Percentiles rank a stretch among this genome's conserved stretches.
Evolutionary conservation across 805 yeast species (phyloP).

Genomic region (Metschnikowia continentalis): DNA sequence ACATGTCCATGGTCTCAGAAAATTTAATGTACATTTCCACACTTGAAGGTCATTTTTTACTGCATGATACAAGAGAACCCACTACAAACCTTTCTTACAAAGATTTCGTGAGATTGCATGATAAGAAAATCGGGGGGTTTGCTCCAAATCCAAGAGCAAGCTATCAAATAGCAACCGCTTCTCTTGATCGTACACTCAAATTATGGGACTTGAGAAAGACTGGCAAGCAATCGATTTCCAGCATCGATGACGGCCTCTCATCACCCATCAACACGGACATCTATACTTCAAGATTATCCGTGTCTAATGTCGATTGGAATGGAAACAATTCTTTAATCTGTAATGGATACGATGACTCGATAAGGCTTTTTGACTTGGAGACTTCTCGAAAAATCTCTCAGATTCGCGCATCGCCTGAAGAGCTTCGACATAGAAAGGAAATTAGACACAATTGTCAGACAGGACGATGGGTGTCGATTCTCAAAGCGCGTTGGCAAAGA

Average conservation of each 20-base stretch:
- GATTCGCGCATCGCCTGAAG: neutral
- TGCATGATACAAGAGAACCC: slow-evolving; percentile 59
- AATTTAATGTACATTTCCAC: slow-evolving; percentile 72
- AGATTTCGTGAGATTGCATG: slow-evolving; percentile 61
- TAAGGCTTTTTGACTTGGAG: slow-evolving; percentile 11
- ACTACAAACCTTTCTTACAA: slow-evolving; percentile 24
- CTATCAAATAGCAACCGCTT: slow-evolving; percentile 77
- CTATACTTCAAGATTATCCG: slow-evolving; percentile 71
- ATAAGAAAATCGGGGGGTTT: slow-evolving; percentile 91
- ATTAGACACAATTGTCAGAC: slow-evolving; percentile 91
- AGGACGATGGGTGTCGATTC: slow-evolving; percentile 93
- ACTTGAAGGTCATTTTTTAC: slow-evolving; percentile 71
- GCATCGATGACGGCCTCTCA: slow-evolving; percentile 7
- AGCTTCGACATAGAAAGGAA: neutral
- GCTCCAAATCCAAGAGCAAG: slow-evolving; percentile 64
- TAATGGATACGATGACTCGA: slow-evolving; percentile 68
- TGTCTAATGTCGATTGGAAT: slow-evolving; percentile 84
- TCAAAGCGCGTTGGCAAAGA: slow-evolving; percentile 83
- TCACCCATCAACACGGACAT: slow-evolving; percentile 55
- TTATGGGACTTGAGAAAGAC: slow-evolving; percentile 80
- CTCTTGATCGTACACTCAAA: slow-evolving; percentile 79
- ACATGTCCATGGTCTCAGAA: slow-evolving; percentile 50
- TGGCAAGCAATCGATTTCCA: slow-evolving; percentile 17
- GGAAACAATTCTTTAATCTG: slow-evolving; percentile 66
- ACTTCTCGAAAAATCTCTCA: neutral